These are phyloP conservation scores for Blastobotrys chiropterorum DNA, from an alignment of 805 yeast species.

Conservation along the genomic window DNA sequence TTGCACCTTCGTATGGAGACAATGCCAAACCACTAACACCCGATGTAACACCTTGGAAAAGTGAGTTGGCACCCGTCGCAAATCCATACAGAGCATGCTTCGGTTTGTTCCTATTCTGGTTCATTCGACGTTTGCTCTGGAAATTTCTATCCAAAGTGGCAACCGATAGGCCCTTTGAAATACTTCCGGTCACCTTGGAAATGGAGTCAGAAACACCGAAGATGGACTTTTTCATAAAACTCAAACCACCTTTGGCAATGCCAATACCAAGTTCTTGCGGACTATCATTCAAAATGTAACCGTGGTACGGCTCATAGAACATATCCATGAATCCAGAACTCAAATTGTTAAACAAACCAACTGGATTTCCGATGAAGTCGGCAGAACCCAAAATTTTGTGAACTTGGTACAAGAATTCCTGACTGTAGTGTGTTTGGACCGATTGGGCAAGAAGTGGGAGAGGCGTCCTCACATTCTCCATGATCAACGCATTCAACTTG, in stretches of 20 bases:
- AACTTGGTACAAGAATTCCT: conserved; percentile 83
- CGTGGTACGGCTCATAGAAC: conserved; percentile 96
- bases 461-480: conserved; percentile 88
- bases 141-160: conserved; percentile 82
- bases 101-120: conserved; percentile 71
- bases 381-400: conserved; percentile 95
- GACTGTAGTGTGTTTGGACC: conserved; percentile 80
- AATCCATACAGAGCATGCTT: conserved; percentile 81
- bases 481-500: conserved; percentile 72
- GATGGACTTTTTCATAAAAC: conserved; percentile 89
- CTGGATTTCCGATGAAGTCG: conserved; percentile 94
- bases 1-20: conserved; percentile 87
- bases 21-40: conserved; percentile 87
- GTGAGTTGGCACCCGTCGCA: conserved; percentile 79
- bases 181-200: conserved; percentile 86
- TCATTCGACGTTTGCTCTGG: conserved; percentile 62
- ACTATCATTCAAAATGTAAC: conserved; percentile 86
- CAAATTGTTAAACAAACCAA: conserved; percentile 86
- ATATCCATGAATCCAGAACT: conserved; percentile 95
- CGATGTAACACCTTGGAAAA: conserved; percentile 78
- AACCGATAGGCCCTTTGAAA: conserved; percentile 89
- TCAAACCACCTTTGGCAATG: conserved; percentile 89
- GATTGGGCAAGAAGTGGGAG: conserved; percentile 63
- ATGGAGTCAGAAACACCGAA: conserved; percentile 93
- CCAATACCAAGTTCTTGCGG: conserved; percentile 96